Conservation (phyloP, 352 stramenopile species). For the Phytophthora pseudosyringae region DNA sequence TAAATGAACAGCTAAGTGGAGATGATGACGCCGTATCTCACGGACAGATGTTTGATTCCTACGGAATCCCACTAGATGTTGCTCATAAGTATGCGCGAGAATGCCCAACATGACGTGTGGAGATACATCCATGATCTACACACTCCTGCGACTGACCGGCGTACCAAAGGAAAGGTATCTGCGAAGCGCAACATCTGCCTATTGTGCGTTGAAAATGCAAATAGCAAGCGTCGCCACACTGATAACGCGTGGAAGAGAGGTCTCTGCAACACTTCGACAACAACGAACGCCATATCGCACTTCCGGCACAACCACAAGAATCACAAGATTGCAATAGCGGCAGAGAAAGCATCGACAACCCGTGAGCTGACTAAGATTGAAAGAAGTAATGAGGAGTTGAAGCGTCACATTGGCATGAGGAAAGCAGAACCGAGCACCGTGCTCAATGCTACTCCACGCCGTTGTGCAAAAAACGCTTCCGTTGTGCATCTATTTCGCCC, state of each 20-base stretch:
- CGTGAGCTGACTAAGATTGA: neutral
- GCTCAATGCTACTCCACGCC: neutral
- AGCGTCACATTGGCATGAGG: neutral
- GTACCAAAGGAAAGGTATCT: neutral
- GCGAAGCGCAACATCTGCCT: neutral
- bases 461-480: neutral
- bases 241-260: neutral
- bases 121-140: neutral
- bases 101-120: neutral
- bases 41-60: neutral
- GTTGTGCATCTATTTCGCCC: neutral
- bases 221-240: neutral
- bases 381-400: neutral
- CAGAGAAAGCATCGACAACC: neutral
- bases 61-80: conserved; percentile 1
- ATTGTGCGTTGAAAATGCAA: neutral
- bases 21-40: neutral
- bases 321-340: neutral
- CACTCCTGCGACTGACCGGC: neutral
- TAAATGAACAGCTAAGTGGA: neutral
- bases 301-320: neutral
- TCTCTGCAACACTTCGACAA: neutral
- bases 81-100: neutral
- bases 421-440: neutral
- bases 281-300: neutral